Percentiles rank a stretch among this genome's conserved stretches.
phyloP scores from a whole-genome alignment of 176 grass and related monocot genomes.

The Thalia dealbata region DNA sequence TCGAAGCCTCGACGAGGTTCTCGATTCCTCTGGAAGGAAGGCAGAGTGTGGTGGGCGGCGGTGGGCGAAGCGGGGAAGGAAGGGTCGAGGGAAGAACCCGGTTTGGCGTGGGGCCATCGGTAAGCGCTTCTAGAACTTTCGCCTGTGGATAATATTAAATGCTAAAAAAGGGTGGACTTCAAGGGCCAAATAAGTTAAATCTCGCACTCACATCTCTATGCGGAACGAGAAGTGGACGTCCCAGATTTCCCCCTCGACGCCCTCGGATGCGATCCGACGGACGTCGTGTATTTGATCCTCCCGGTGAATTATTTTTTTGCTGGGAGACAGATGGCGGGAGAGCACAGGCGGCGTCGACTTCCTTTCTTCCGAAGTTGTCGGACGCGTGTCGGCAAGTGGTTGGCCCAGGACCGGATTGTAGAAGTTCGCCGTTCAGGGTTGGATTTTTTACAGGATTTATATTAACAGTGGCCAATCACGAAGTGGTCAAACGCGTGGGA shows the following conservation, averaged over 20 bases:
- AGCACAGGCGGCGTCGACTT: too few relatives aligned
- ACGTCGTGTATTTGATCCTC: background rate
- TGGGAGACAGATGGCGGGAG: background rate
- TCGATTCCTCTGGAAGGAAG: slow-evolving; percentile 2
- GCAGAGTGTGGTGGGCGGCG: background rate
- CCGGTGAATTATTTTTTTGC: background rate
- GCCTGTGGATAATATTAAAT: background rate
- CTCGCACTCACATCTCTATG: too few relatives aligned
- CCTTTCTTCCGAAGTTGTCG: background rate
- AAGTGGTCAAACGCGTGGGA: background rate
- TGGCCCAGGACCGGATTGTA: background rate
- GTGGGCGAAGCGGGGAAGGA: background rate
- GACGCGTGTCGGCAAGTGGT: background rate
- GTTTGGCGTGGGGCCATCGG: background rate
- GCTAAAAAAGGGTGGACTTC: background rate
- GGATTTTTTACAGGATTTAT: background rate
- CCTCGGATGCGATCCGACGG: background rate
- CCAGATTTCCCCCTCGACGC: background rate
- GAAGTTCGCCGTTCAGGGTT: background rate
- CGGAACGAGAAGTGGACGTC: too few relatives aligned
- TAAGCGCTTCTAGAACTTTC: background rate
- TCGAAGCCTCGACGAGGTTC: background rate
- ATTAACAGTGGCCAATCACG: background rate
- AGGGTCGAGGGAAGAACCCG: background rate
- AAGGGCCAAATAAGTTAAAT: too few relatives aligned